Evolutionary conservation across 139 green algal genomes (phyloP), one percentile per base, ranked within the genome.

Genomic region (Edaphochlamys debaryana): DNA sequence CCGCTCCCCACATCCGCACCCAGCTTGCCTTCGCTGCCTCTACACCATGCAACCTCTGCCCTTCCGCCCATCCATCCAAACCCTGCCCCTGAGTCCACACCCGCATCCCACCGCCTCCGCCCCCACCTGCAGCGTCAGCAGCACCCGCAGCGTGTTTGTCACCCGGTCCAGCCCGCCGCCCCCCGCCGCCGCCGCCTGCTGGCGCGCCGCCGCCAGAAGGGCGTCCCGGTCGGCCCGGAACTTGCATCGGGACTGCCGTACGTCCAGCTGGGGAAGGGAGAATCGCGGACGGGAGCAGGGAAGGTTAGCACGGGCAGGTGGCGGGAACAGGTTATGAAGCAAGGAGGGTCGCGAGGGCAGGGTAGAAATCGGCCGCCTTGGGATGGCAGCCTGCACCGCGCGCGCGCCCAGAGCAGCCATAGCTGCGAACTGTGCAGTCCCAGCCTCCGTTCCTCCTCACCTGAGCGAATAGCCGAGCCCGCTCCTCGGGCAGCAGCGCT

Each of bases 201-300:
- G 30, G 32, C 73, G 73, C 6, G 73, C 73, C 13, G 73, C 38
- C 50, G 52, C 73, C 73, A 80, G 73, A 25, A 80, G 54, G 9
- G 73, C 73, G 37, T 80, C 73, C 2, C 58, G 73, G 30, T 80
- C 73, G 3, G 62, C 30, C 23, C 36, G 34, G 37, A 56, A 41
- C 73, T 80, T 80, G 73, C 56, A 80, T 13, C 73, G 73, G 30
- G 73, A 80, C n/a, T 69, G 27, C 6, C 73, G 73, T 11, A 80
- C 23, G 62, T 80, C 73, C 29, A 80, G 50, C 73, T 80, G 58
- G 22, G 42, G 4, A 72, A 3, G 67, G 67, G 20, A 23, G 38
- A 30, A 32, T 9, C 20, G 22, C 19, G 5, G 23, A 25, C 5
- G 54, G 54, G 5, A 22, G 54, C 6, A 63, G 11, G 54, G 23